Conservation (phyloP, 1,284 basidiomycete species). For the Bondarzewia mesenterica region DNA sequence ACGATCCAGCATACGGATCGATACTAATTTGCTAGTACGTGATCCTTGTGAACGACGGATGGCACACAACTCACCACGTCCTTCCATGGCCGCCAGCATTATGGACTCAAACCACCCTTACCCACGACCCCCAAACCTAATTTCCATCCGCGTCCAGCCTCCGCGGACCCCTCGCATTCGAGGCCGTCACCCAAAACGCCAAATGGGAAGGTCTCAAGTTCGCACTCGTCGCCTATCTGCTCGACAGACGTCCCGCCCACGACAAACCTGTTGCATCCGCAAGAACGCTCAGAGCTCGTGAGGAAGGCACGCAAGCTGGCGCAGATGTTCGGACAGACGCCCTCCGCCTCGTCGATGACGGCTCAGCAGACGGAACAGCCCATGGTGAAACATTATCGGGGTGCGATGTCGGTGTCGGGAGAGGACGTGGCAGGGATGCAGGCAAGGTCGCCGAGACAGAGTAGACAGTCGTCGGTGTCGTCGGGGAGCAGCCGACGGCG, state of each 20-base stretch:
- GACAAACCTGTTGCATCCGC: constrained; percentile 56
- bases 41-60: too few relatives aligned
- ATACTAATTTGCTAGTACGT: too few relatives aligned
- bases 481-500: constrained; percentile 32
- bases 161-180: constrained; percentile 6
- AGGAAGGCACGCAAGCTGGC: constrained; percentile 71
- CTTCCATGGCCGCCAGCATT: too few relatives aligned
- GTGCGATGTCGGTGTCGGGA: constrained; percentile 34
- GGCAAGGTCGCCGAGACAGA: constrained; percentile 5
- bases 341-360: constrained; percentile 22
- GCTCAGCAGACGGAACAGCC: constrained; percentile 1
- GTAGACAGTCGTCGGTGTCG: background rate
- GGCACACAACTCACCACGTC: too few relatives aligned
- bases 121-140: constrained; percentile 27
- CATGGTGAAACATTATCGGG: constrained; percentile 21
- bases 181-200: background rate
- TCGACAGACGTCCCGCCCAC: constrained; percentile 37
- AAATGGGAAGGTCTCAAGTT: background rate
- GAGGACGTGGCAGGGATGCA: constrained; percentile 7
- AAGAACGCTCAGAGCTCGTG: constrained; percentile 65
- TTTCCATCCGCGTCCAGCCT: constrained; percentile 20
- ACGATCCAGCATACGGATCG: background rate
- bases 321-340: constrained; percentile 66
- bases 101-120: constrained; percentile 12
- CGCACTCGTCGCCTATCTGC: constrained; percentile 2